phyloP scores from a whole-genome alignment of 140 eudicot species.

The Eryngium alpinum region DNA sequence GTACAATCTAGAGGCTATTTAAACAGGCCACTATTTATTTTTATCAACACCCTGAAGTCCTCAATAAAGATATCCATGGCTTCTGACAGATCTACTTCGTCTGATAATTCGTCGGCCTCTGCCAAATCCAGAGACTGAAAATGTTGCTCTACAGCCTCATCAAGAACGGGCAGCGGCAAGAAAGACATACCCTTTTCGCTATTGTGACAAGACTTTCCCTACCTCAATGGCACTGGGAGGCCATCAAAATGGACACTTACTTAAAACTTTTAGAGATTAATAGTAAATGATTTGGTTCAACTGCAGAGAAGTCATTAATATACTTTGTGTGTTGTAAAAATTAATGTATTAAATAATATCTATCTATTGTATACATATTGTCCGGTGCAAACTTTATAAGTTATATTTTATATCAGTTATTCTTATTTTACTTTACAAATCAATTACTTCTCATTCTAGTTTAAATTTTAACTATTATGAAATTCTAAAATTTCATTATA shows the following conservation, averaged over 20 bases:
- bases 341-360: too few species aligned
- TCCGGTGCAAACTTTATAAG: too few species aligned
- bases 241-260: neutral
- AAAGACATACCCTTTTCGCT: neutral
- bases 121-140: neutral
- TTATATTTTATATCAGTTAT: too few species aligned
- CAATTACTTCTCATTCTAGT: too few species aligned
- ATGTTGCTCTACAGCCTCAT: neutral
- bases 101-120: neutral
- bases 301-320: too few species aligned
- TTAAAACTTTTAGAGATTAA: too few species aligned
- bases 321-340: too few species aligned
- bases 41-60: neutral
- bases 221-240: neutral
- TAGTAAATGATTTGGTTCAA: too few species aligned
- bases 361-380: too few species aligned
- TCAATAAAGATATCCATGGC: neutral
- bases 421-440: too few species aligned
- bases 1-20: neutral
- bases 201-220: neutral
- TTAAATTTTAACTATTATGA: too few species aligned
- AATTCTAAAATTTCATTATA: too few species aligned
- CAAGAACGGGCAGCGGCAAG: neutral
- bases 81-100: neutral
- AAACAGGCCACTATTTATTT: neutral